Conservation (phyloP, 208 protist species). For the Wallacemonas sp. region DNA sequence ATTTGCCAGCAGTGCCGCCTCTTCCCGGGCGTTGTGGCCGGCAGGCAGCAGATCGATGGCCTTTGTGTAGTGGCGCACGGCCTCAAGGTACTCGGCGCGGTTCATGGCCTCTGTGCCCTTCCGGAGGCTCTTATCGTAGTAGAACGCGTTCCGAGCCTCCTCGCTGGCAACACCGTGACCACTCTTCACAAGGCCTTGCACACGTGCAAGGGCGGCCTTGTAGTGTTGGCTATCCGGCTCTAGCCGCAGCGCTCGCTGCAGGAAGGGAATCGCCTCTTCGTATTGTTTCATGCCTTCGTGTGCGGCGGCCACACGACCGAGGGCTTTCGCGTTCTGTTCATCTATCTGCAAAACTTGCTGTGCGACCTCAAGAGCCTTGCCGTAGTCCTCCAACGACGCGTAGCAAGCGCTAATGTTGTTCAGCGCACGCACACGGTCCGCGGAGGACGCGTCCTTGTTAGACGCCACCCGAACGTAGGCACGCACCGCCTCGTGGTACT, state of each 20-base stretch:
- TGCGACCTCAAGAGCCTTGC: conserved; percentile 44
- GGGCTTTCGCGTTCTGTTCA: conserved; percentile 43
- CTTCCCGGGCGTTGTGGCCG: conserved; percentile 21
- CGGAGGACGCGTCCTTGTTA: conserved; percentile 1
- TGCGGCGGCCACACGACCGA: conserved; percentile 64
- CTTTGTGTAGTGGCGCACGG: conserved; percentile 74
- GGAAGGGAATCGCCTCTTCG: conserved; percentile 46
- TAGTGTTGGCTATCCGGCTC: conserved; percentile 38
- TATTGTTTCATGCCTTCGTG: conserved; percentile 72
- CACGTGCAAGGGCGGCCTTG: conserved; percentile 21
- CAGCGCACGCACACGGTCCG: conserved; percentile 51
- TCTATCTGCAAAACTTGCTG: conserved; percentile 49
- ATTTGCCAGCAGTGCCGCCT: conserved; percentile 66
- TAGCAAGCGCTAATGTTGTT: conserved; percentile 86
- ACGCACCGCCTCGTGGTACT: conserved; percentile 53
- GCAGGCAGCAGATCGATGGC: conserved; percentile 61
- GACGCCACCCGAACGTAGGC: conserved; percentile 45
- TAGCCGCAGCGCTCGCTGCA: conserved; percentile 29
- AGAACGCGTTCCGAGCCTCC: conserved; percentile 49
- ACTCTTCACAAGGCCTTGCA: conserved; percentile 43
- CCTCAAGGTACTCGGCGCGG: conserved; percentile 57
- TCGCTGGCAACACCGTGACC: conserved; percentile 35
- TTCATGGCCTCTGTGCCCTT: conserved; percentile 70
- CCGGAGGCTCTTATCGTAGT: conserved; percentile 77
- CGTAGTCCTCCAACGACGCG: conserved; percentile 54